phyloP scores from a whole-genome alignment of 305 asterid genomes.

The Ajuga reptans region DNA sequence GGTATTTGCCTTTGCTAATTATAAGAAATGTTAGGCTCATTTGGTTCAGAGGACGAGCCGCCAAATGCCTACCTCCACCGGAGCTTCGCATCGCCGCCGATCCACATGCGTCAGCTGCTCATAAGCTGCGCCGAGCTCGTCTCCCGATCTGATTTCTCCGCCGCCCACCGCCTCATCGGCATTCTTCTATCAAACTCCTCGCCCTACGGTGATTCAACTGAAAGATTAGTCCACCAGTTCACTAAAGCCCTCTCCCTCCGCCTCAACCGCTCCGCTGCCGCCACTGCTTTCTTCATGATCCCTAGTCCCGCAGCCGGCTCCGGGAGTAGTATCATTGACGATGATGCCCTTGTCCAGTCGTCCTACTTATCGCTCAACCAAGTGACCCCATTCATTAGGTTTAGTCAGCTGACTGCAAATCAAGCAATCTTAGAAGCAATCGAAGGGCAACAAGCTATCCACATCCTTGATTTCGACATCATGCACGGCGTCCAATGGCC shows the following conservation, averaged over 20 bases:
- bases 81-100: conserved; percentile 34
- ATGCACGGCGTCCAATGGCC: conserved; percentile 99
- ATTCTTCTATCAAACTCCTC: conserved; percentile 50
- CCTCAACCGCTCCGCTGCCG: conserved; percentile 31
- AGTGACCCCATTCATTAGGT: conserved; percentile 71
- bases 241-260: conserved; percentile 66
- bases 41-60: conserved; percentile 51
- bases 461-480: conserved; percentile 85
- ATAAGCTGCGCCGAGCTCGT: conserved; percentile 72
- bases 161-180: conserved; percentile 65
- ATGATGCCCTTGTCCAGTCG: conserved; percentile 46
- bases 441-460: conserved; percentile 52
- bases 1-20: background rate
- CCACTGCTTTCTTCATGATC: conserved; percentile 18
- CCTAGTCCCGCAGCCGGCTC: background rate
- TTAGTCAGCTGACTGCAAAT: conserved; percentile 78
- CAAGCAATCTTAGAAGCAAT: conserved; percentile 81
- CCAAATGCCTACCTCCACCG: conserved; percentile 25
- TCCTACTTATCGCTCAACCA: conserved; percentile 71
- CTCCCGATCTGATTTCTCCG: conserved; percentile 58
- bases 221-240: conserved; percentile 76
- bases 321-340: conserved; percentile 1
- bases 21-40: conserved; percentile 61
- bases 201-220: conserved; percentile 77
- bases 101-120: conserved; percentile 77